phyloP scores from a whole-genome alignment of 768 basidiomycete species.

The Termitomyces sp. region DNA sequence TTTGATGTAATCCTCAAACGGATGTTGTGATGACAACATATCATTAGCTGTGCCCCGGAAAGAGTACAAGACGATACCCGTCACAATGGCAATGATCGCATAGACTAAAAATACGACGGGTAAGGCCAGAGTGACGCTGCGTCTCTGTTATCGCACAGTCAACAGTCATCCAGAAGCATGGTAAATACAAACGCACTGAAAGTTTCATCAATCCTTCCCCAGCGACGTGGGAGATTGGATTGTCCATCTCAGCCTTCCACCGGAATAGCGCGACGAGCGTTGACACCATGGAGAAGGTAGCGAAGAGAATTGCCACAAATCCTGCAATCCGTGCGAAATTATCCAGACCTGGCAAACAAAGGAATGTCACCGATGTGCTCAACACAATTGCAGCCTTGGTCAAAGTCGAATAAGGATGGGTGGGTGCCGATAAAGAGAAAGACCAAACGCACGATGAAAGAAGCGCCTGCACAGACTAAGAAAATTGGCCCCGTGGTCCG shows the following conservation, averaged over 20 bases:
- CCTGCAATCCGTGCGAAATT: slow-evolving; percentile 60
- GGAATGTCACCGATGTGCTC: slow-evolving; percentile 79
- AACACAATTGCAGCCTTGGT: slow-evolving; percentile 74
- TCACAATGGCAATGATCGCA: slow-evolving; percentile 65
- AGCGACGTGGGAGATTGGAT: slow-evolving; percentile 47
- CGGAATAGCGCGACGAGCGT: slow-evolving; percentile 69
- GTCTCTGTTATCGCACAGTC: slow-evolving; percentile 36
- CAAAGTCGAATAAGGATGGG: slow-evolving; percentile 15
- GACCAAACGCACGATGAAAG: slow-evolving; percentile 52
- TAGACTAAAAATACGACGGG: slow-evolving; percentile 76
- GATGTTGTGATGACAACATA: slow-evolving; percentile 33
- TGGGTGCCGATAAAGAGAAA: slow-evolving; percentile 5
- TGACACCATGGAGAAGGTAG: slow-evolving; percentile 67
- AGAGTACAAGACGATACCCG: slow-evolving; percentile 64
- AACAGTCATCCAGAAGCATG: background rate
- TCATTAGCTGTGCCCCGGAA: slow-evolving; percentile 49
- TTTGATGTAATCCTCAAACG: slow-evolving; percentile 58
- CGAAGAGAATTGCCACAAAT: slow-evolving; percentile 67
- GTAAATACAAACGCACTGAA: slow-evolving; percentile 34
- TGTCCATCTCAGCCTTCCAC: slow-evolving; percentile 64
- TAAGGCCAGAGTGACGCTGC: slow-evolving; percentile 65
- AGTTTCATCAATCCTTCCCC: slow-evolving; percentile 55
- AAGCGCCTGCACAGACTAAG: slow-evolving; percentile 62
- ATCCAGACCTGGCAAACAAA: slow-evolving; percentile 75
- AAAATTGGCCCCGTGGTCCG: slow-evolving; percentile 56